Base-by-base conservation (phyloP, 768 basidiomycete genomes). In the Boletellus ananas region DNA sequence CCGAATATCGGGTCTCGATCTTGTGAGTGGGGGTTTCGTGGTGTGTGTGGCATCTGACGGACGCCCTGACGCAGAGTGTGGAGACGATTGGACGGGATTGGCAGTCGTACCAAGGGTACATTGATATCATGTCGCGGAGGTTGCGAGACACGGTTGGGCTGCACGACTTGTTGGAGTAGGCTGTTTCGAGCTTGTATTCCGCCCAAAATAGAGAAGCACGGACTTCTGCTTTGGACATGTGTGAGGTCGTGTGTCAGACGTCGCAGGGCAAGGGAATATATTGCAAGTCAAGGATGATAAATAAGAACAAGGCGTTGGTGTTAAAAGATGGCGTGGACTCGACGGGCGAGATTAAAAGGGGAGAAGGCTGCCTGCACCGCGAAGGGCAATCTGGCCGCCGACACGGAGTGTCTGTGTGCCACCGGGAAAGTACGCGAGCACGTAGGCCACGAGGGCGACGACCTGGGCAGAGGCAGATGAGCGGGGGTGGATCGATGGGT, bases 391-490 rank as follows among this genome's bases (percentile, higher is more conserved):
- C 47, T 85, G 83, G 31, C 83, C 82, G 6, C 91, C 92, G 60
- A 93, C 78, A 18, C 86, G 81, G 18, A 93, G 74, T 1, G 91
- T 92, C 58, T 86, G 84, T 25, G 77, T 78, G 25, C 87, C 95
- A 10, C 90, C 94, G 17, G 96, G 96, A 71, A 99, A 98, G 72
- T 97, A 98, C 0, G 94, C 94, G 16, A 93, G 76, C 7, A 98
- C 78, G 64, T 99, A 99, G 13, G 87, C 78, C 13, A 96, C 74
- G 16, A 99, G 80, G 2, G 94, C 84, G 38, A 89, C 72, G 35
- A 96, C 82, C 81, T 91, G 61, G 8, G 18, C 2, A 20, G 9
- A 29, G 29, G 29, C 1, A 9, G 29, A 29, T 58, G 31, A 54
- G 37, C 20, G 11, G 9, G 36, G 43, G 29, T 23, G 14, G 11